Evolutionary conservation across 352 stramenopile species (phyloP).

Genomic region (Thalassiosira livingstoniorum): DNA sequence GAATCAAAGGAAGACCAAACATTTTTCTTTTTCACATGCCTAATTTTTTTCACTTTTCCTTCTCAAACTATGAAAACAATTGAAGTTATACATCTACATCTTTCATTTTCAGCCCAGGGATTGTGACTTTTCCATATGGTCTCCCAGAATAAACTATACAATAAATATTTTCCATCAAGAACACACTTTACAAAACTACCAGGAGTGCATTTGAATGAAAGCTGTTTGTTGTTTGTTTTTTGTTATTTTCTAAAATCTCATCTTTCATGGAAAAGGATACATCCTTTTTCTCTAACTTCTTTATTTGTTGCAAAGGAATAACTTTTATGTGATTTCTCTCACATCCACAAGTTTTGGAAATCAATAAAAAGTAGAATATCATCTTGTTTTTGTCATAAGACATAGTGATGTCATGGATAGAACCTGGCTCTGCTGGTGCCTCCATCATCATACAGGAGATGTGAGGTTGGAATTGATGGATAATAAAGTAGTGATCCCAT

Average conservation of each 20-base stretch:
- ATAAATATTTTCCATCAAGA: background rate
- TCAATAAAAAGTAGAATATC: background rate
- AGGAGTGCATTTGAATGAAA: background rate
- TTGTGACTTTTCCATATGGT: background rate
- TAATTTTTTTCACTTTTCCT: background rate
- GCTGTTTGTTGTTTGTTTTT: too few relatives aligned
- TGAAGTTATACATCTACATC: background rate
- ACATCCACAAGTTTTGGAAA: background rate
- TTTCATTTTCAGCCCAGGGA: background rate
- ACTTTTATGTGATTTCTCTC: background rate
- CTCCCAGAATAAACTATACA: background rate
- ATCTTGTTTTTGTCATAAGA: background rate
- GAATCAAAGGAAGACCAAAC: background rate
- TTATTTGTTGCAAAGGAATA: background rate
- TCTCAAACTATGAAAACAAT: too few relatives aligned
- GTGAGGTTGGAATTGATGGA: background rate
- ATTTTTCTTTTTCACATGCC: background rate
- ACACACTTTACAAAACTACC: background rate
- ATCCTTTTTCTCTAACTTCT: background rate
- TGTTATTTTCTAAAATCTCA: background rate
- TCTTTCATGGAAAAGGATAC: background rate
- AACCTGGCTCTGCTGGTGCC: too few relatives aligned
- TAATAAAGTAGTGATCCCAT: background rate
- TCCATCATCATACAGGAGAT: too few relatives aligned
- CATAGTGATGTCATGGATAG: background rate